Evolutionary conservation across 129 eudicot genomes (phyloP).

Genomic region (Cynara cardunculus): DNA sequence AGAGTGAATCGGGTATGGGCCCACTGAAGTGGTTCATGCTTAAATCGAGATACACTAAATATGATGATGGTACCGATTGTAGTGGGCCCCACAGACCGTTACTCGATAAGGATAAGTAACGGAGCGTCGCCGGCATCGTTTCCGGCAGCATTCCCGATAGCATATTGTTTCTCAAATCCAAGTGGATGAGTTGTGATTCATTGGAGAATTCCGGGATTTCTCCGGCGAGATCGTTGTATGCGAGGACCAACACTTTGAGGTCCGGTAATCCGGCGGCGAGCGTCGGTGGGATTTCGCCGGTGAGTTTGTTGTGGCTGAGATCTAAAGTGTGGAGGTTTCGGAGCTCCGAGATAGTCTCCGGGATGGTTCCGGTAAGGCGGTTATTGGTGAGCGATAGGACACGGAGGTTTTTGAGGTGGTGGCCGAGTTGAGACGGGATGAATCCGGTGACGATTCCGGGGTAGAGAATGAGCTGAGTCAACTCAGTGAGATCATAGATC

Average conservation of each 20-base stretch:
- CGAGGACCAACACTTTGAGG: constrained; percentile 48
- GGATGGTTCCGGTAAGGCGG: constrained; percentile 65
- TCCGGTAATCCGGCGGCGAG: neutral
- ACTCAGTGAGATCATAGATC: constrained; percentile 41
- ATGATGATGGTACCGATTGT: constrained; percentile 30
- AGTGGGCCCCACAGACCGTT: constrained; percentile 82
- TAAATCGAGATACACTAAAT: constrained; percentile 75
- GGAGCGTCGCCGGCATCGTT: constrained; percentile 50
- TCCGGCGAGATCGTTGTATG: constrained; percentile 54
- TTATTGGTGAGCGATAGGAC: constrained; percentile 67
- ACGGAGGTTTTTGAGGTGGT: constrained; percentile 38
- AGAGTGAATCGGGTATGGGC: constrained; percentile 54
- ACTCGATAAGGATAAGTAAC: constrained; percentile 52
- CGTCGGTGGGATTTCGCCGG: constrained; percentile 49
- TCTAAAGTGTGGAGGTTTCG: constrained; percentile 68
- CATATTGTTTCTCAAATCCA: constrained; percentile 46
- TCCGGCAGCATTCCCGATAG: constrained; percentile 43
- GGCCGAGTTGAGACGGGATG: constrained; percentile 48
- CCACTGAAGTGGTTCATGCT: constrained; percentile 82
- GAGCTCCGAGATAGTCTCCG: constrained; percentile 36
- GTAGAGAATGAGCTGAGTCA: constrained; percentile 66
- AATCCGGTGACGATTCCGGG: constrained; percentile 76
- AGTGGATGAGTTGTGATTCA: constrained; percentile 43
- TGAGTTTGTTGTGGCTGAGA: constrained; percentile 59
- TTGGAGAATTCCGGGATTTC: constrained; percentile 36